Evolutionary conservation across 2,329 filamentous ascomycete species (phyloP).

Genomic region (Pseudocercospora fuligena): DNA sequence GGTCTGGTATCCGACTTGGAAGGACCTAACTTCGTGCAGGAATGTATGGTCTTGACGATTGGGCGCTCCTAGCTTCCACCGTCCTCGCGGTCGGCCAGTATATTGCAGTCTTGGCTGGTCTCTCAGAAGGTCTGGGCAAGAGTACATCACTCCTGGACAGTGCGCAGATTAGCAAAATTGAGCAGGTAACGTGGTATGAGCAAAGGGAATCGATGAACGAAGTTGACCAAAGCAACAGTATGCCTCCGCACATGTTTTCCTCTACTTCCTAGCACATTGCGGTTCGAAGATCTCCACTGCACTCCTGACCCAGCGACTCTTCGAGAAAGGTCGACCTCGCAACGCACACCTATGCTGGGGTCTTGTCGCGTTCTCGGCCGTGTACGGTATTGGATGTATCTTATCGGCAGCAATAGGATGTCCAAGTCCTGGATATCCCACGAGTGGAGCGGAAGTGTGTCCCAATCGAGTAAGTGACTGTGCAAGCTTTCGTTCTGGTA

Average conservation of each 20-base stretch:
- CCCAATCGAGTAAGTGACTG: slow-evolving; percentile 17
- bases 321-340: slow-evolving; percentile 25
- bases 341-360: slow-evolving; percentile 22
- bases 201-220: not conserved
- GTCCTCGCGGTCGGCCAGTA: slow-evolving; percentile 33
- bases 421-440: slow-evolving; percentile 10
- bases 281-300: slow-evolving; percentile 30
- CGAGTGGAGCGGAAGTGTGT: slow-evolving; percentile 10
- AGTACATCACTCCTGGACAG: slow-evolving; percentile 14
- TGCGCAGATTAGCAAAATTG: slow-evolving; percentile 15
- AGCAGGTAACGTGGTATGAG: slow-evolving; percentile 15
- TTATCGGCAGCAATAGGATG: slow-evolving; percentile 19
- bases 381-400: slow-evolving; percentile 22
- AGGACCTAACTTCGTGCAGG: not conserved
- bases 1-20: not conserved
- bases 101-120: slow-evolving; percentile 28
- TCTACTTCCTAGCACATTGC: slow-evolving; percentile 26
- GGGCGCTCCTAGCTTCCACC: slow-evolving; percentile 33
- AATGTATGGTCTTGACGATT: slow-evolving; percentile 37
- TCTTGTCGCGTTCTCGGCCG: slow-evolving; percentile 15
- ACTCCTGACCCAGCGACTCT: slow-evolving; percentile 26
- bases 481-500: not conserved
- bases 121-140: slow-evolving; percentile 29
- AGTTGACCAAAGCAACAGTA: slow-evolving; percentile 18
- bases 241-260: slow-evolving; percentile 19